These are phyloP conservation scores for Paramarasmius palmivorus DNA, from an alignment of 1,284 basidiomycete genomes.

Conservation along the genomic window DNA sequence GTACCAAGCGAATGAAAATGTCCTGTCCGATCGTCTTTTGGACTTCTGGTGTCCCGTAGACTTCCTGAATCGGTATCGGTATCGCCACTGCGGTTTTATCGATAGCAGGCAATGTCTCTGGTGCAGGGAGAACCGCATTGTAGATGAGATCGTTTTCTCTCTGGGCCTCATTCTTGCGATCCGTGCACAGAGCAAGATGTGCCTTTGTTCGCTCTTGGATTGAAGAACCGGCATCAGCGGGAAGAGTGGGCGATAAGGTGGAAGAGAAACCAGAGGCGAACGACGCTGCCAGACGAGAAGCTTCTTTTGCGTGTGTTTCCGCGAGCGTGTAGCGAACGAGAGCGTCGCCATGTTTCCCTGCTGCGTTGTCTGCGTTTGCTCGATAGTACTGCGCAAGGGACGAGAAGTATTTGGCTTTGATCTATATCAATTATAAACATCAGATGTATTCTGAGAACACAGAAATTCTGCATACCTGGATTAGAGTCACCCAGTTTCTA, in stretches of 20 bases:
- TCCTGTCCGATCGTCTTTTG: slow-evolving; percentile 95
- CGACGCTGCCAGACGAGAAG: slow-evolving; percentile 64
- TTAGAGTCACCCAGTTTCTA: slow-evolving; percentile 87
- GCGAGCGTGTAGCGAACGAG: slow-evolving; percentile 83
- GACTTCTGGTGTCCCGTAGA: slow-evolving; percentile 89
- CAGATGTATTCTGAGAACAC: slow-evolving; percentile 16
- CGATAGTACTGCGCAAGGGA: slow-evolving; percentile 90
- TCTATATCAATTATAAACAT: slow-evolving; percentile 40
- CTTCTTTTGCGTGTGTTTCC: slow-evolving; percentile 85
- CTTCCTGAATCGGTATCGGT: slow-evolving; percentile 90
- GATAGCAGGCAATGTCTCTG: slow-evolving; percentile 78
- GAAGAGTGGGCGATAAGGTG: slow-evolving; percentile 81
- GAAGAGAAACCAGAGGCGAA: slow-evolving; percentile 78
- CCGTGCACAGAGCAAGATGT: slow-evolving; percentile 77
- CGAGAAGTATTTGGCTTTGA: slow-evolving; percentile 89
- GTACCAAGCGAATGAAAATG: slow-evolving; percentile 87
- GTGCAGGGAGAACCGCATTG: slow-evolving; percentile 87
- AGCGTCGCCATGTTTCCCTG: slow-evolving; percentile 84
- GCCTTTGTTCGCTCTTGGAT: slow-evolving; percentile 84
- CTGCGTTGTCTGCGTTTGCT: slow-evolving; percentile 74
- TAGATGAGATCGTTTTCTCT: slow-evolving; percentile 98
- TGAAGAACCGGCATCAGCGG: slow-evolving; percentile 80
- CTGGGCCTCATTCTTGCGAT: slow-evolving; percentile 75
- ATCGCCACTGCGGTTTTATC: slow-evolving; percentile 82
- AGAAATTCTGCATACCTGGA: no score